phyloP scores from a whole-genome alignment of 805 yeast species.

The Yarrowia sp. region DNA sequence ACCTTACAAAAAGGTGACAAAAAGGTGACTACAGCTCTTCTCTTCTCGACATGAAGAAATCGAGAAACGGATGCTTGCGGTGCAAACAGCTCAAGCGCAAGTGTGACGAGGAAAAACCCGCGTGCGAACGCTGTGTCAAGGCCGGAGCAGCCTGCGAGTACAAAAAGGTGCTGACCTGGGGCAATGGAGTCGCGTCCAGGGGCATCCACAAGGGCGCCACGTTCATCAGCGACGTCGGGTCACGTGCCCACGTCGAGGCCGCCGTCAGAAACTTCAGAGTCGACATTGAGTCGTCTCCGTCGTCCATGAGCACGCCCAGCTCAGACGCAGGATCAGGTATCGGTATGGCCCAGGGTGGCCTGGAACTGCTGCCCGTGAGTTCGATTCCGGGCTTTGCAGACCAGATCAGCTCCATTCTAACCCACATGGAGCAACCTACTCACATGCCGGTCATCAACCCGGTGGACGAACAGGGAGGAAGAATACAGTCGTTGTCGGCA shows the following conservation, averaged over 20 bases:
- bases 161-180: slow-evolving; percentile 70
- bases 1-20: neutral
- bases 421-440: slow-evolving; percentile 4
- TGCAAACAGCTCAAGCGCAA: slow-evolving; percentile 67
- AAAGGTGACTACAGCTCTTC: too few relatives aligned
- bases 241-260: slow-evolving; percentile 29
- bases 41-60: slow-evolving; percentile 22
- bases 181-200: slow-evolving; percentile 46
- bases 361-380: slow-evolving; percentile 13
- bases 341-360: neutral
- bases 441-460: slow-evolving; percentile 16
- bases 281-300: slow-evolving; percentile 5
- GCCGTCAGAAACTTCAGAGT: slow-evolving; percentile 32
- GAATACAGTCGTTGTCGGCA: slow-evolving; percentile 16
- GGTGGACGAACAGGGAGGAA: slow-evolving; percentile 15
- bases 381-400: slow-evolving; percentile 19
- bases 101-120: slow-evolving; percentile 73
- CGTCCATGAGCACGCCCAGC: slow-evolving; percentile 14
- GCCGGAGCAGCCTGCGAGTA: slow-evolving; percentile 63
- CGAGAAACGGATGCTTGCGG: slow-evolving; percentile 35
- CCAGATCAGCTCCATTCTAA: slow-evolving; percentile 25
- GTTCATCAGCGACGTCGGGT: slow-evolving; percentile 29
- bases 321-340: slow-evolving; percentile 11
- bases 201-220: slow-evolving; percentile 34
- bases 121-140: slow-evolving; percentile 63